Base-by-base conservation (phyloP, 2,329 filamentous ascomycete species). In the Dactylellina drechsleri region DNA sequence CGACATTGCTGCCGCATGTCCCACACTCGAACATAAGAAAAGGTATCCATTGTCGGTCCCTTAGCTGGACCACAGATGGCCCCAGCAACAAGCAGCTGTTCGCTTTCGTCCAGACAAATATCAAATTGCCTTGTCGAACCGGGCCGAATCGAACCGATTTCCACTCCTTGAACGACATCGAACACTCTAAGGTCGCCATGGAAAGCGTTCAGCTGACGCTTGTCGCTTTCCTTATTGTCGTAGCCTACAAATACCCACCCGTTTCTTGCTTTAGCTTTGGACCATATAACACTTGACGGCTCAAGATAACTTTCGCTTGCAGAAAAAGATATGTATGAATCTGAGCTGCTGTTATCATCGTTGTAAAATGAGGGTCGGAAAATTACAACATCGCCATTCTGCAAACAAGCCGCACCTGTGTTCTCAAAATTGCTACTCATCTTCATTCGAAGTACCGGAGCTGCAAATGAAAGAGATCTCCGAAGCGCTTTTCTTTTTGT, bases 191-290 rank as follows among this genome's bases (percentile, higher is more conserved):
- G 26, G 16, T 77, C 78, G 4, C 78, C 78, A 16, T 40, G 13
- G 7, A 60, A 53, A 3, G 59, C 71, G 31, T 59, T 70, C 5
- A 56, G 52, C 20, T 65, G 62, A 15, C 71, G 71, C 31, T 58
- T 53, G 10, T 70, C 60, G 10, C 67, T 76, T 12, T 49, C 53
- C 26, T 70, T 61, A 23, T 72, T 79, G 31, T 79, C 78, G 45
- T 78, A 79, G 10, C 77, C 78, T 5, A 76, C 60, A 18, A 79
- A 66, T 13, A 79, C 64, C 66, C 77, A 77, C 8, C 65, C 65
- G 40, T 75, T 76, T 4, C 67, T 66, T n/a, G 56, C 52, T n/a
- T 60, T 28, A 4, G 53, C 26, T 18, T 65, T 76, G 0, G 70
- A 65, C 62, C 76, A 79, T 1, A 70, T 50, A 8, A 79, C 47